Evolutionary conservation across 176 grass and related monocot species (phyloP), one percentile per base, ranked within the genome.

Genomic region (Raddia distichophylla): DNA sequence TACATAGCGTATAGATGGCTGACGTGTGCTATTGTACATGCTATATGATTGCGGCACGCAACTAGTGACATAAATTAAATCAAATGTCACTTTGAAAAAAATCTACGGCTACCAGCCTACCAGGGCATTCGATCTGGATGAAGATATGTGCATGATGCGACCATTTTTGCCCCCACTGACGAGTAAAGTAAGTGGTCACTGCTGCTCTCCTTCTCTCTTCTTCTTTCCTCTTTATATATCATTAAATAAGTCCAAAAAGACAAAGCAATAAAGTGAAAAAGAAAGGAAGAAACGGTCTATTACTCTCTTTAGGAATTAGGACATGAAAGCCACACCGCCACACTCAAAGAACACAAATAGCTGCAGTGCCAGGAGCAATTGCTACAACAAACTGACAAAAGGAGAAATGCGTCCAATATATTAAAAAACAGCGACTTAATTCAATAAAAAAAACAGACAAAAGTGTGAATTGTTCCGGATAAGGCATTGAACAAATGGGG

Each of bases 251-350:
- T 14, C 33, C 32, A 76, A 69, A 63, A 50, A 46, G 19, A 32
- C 34, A 87, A 60, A 81, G 17, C 34, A 67, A 67, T 13, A 59
- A 74, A 86, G 69, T 18, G 15, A 66, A 56, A 74, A 34, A 11
- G 14, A 56, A 35, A 40, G 7, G 17, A 53, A 52, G 32, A 56
- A 22, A 10, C 0, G 3, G 45, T 5, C 51, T 37, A 61, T 10
- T 80, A 15, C 78, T 50, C 69, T 58, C 77, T 86, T 86, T 60
- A 49, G 22, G 60, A 74, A 42, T 74, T 80, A 59, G 50, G 84
- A 18, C 60, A 80, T 59, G 59, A 74, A 80, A 74, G 69, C 60
- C 49, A 66, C 83, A 56, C 75, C 57, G 69, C 60, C 49, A 66
- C 83, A 56, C 75, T 65, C 11, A 12, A 40, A 47, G 40, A 79